phyloP scores from a whole-genome alignment of 371 early-diverging fungal genomes.

The Homolaphlyctis polyrhiza region DNA sequence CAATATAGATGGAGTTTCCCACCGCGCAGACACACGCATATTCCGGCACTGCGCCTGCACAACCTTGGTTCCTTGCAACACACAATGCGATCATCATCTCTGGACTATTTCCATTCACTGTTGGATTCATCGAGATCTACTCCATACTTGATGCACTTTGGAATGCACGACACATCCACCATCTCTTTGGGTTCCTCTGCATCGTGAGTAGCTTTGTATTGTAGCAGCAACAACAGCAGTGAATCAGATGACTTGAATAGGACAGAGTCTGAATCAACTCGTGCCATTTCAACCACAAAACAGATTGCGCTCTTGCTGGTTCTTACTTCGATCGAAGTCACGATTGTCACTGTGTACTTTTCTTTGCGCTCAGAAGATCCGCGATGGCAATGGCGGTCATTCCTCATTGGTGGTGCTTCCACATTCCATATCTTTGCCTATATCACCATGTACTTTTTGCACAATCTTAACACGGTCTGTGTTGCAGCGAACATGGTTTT shows the following conservation, averaged over 20 bases:
- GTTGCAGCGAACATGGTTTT: background rate
- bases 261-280: too few relatives aligned
- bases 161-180: background rate
- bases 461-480: background rate
- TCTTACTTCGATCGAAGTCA: background rate
- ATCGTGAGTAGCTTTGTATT: conserved; percentile 3
- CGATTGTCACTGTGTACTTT: background rate
- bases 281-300: too few relatives aligned
- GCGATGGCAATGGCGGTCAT: conserved; percentile 2
- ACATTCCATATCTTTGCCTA: background rate
- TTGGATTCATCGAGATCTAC: background rate
- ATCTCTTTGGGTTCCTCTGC: background rate
- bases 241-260: too few relatives aligned
- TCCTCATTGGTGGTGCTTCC: background rate
- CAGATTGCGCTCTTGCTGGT: background rate
- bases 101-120: background rate
- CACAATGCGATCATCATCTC: background rate
- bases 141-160: background rate
- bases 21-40: too few relatives aligned
- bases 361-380: background rate
- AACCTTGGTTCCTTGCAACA: background rate
- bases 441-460: background rate
- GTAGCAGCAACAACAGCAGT: too few relatives aligned
- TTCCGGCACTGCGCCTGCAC: too few relatives aligned
- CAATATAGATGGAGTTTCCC: too few relatives aligned